Evolutionary conservation across 768 basidiomycete species (phyloP).

Genomic region (Suillus brevipes): DNA sequence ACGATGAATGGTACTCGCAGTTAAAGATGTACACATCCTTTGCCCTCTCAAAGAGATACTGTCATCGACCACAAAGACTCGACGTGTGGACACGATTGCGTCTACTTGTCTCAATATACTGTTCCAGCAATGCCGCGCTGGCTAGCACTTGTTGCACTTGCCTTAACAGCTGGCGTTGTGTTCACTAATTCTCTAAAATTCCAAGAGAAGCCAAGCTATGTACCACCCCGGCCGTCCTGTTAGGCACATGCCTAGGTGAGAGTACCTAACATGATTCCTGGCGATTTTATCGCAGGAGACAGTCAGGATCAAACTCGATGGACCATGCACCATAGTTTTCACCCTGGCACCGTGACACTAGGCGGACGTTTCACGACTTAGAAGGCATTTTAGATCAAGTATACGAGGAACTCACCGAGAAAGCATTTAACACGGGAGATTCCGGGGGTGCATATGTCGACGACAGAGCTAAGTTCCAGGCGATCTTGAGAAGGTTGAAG

Average conservation of each 20-base stretch:
- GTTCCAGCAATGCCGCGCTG: neutral
- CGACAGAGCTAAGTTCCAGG: constrained; percentile 62
- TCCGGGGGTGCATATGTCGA: constrained; percentile 41
- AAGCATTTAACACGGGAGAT: constrained; percentile 78
- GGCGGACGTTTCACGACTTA: constrained; percentile 97
- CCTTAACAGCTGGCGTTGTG: neutral
- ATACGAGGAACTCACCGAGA: constrained; percentile 90
- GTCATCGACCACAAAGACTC: neutral
- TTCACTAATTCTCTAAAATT: neutral
- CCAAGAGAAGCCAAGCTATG: neutral
- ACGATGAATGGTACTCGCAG: neutral
- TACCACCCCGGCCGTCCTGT: neutral
- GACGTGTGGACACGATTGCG: neutral
- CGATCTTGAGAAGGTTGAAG: constrained; percentile 76
- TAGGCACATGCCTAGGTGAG: constrained; percentile 7
- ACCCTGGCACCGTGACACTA: constrained; percentile 90
- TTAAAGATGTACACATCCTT: neutral
- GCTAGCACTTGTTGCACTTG: neutral
- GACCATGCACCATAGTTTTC: constrained; percentile 35
- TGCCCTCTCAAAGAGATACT: neutral
- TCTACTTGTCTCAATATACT: neutral
- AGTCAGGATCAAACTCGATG: constrained; percentile 1
- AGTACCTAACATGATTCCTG: constrained; percentile 5
- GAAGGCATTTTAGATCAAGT: constrained; percentile 94
- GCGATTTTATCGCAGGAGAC: constrained; percentile 2